These are phyloP conservation scores for Penicillium desertorum DNA, from an alignment of 495 filamentous ascomycete species.

Conservation along the genomic window DNA sequence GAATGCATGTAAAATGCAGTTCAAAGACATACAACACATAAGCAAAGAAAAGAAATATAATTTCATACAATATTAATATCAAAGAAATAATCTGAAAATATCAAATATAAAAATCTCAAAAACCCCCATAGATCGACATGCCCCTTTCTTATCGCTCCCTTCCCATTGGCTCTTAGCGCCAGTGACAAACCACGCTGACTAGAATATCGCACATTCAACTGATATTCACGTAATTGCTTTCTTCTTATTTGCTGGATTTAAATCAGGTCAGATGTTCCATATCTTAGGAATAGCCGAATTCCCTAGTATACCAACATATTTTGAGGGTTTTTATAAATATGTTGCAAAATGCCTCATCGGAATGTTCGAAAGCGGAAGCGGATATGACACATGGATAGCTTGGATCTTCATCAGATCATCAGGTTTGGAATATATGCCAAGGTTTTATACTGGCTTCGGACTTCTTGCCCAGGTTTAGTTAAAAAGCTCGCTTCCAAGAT, in stretches of 20 bases:
- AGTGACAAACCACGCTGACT: constrained; percentile 47
- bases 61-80: background rate
- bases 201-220: constrained; percentile 6
- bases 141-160: constrained; percentile 31
- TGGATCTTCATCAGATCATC: constrained; percentile 3
- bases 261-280: constrained; percentile 4
- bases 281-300: constrained; percentile 5
- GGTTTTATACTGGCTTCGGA: constrained; percentile 6
- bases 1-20: background rate
- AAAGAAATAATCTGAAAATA: background rate
- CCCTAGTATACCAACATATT: constrained; percentile 7
- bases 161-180: constrained; percentile 28
- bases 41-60: background rate
- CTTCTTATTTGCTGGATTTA: constrained; percentile 1
- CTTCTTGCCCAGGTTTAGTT: background rate
- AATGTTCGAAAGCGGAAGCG: constrained; percentile 12
- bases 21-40: background rate
- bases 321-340: constrained; percentile 10
- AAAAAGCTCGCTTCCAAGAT: background rate
- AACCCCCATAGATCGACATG: constrained; percentile 20
- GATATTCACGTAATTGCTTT: constrained; percentile 12
- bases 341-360: constrained; percentile 26
- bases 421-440: constrained; percentile 10
- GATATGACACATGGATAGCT: constrained; percentile 4
- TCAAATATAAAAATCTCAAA: background rate